A percentile compares a stretch with the other conserved stretches of the same genome.
Evolutionary conservation across 441 rosid species (phyloP).

Genomic region (Populus trichocarpa): DNA sequence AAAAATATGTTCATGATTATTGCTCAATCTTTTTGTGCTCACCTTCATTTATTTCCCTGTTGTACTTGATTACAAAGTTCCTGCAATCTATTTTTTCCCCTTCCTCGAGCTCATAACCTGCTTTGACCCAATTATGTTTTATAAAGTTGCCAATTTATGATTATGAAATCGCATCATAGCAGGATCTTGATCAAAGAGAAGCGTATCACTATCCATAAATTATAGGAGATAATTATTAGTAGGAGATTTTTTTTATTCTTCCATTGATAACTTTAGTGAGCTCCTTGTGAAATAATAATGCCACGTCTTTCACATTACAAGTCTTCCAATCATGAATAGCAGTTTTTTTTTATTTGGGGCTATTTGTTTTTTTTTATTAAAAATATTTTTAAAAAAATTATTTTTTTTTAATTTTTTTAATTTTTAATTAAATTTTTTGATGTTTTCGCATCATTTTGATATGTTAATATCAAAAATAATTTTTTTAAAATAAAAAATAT

Average conservation of each 20-base stretch:
- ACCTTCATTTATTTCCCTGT: neutral
- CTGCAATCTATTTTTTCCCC: neutral
- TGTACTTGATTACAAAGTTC: conserved; percentile 10
- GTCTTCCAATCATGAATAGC: neutral
- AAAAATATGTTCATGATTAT: neutral
- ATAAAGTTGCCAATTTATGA: neutral
- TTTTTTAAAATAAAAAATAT: too few species aligned
- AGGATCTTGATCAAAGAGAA: conserved; percentile 3
- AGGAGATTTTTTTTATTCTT: neutral
- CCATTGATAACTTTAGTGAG: neutral
- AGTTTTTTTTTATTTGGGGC: neutral
- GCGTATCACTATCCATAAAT: neutral
- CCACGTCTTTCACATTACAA: too few species aligned
- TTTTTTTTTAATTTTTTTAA: too few species aligned
- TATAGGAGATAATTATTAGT: neutral
- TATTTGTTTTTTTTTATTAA: too few species aligned
- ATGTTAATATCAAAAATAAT: too few species aligned
- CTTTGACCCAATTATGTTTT: conserved; percentile 29
- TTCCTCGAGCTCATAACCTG: conserved; percentile 29
- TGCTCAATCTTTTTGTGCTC: neutral
- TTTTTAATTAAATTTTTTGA: too few species aligned
- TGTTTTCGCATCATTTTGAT: too few species aligned
- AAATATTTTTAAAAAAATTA: too few species aligned
- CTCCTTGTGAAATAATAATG: too few species aligned
- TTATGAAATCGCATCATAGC: conserved; percentile 1